Base-by-base conservation (phyloP, 768 basidiomycete genomes). In the Coprinopsis cinerea region DNA sequence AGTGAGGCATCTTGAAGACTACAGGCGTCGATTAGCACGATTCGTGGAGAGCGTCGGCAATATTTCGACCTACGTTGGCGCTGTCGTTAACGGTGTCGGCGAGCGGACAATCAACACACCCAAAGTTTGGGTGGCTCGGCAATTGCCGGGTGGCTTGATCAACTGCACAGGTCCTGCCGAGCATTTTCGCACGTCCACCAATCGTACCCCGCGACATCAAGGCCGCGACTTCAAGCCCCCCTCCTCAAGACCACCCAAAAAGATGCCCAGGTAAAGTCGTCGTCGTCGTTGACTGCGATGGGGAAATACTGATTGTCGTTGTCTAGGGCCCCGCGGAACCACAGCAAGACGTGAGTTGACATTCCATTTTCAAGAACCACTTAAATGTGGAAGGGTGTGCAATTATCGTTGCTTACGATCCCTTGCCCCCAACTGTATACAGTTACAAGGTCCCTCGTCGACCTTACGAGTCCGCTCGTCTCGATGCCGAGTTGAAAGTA, bases 381-480 rank as follows among this genome's bases (percentile, higher is more conserved):
- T 64, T 65, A 54, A 47, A 63, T 71, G 81, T 79, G 77, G 79
- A 81, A 39, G 76, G 76, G 78, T 77, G 76, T 65, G 64, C 61
- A 65, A 75, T 71, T 69, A 65, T 52, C 49, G 53, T 47, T n/a
- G 53, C 56, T 54, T 57, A 54, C 63, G 67, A 74, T 77, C 81
- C 78, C 62, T 64, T 67, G 73, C 80, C 80, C 79, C 81, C 80
- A 75, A 78, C 73, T 70, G 65, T 61, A 7, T 70, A 69, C 69
- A 92, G 91, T 75, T 96, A 95, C 79, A 96, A 97, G 82, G 94
- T 96, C 82, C 95, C 95, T 65, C 91, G 85, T 79, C 83, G 95
- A 68, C 85, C 95, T 68, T 98, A 85, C 74, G 92, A 88, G 76
- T 91, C 92, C 52, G 92, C 94, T 67, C 92, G 95, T 74, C 93